A percentile compares a stretch with the other conserved stretches of the same genome.
phyloP scores from a whole-genome alignment of 305 asterid species.

The Ilex paraguariensis region DNA sequence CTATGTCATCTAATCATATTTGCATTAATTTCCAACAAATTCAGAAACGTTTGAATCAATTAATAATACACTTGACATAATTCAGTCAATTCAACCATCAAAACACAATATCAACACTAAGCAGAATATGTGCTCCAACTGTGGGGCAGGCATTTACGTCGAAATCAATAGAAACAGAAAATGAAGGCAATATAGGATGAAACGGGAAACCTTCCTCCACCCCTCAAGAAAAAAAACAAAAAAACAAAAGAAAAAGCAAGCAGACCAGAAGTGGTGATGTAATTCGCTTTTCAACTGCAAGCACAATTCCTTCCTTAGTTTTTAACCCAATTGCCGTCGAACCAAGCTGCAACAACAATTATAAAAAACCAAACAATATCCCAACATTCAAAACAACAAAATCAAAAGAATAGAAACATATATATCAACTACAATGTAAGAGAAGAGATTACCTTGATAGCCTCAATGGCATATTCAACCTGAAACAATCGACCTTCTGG shows the following conservation, averaged over 20 bases:
- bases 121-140: too few species aligned
- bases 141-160: too few species aligned
- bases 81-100: too few species aligned
- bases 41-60: too few species aligned
- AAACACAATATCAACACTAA: too few species aligned
- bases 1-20: too few species aligned
- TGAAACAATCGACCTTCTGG: constrained; percentile 92
- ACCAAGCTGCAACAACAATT: constrained; percentile 46
- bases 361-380: neutral
- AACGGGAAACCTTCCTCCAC: too few species aligned
- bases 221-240: neutral
- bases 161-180: too few species aligned
- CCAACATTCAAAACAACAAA: neutral
- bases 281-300: constrained; percentile 88
- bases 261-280: constrained; percentile 81
- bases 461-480: constrained; percentile 92
- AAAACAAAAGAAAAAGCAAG: neutral
- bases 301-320: constrained; percentile 90
- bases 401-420: too few species aligned
- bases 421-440: neutral
- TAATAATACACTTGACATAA: too few species aligned
- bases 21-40: too few species aligned
- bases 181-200: too few species aligned
- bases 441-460: constrained; percentile 54
- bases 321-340: constrained; percentile 88